A percentile compares a stretch with the other conserved stretches of the same genome.
Conservation (phyloP, 2,329 filamentous ascomycete genomes). For the Teratosphaeriaceae sp. region DNA sequence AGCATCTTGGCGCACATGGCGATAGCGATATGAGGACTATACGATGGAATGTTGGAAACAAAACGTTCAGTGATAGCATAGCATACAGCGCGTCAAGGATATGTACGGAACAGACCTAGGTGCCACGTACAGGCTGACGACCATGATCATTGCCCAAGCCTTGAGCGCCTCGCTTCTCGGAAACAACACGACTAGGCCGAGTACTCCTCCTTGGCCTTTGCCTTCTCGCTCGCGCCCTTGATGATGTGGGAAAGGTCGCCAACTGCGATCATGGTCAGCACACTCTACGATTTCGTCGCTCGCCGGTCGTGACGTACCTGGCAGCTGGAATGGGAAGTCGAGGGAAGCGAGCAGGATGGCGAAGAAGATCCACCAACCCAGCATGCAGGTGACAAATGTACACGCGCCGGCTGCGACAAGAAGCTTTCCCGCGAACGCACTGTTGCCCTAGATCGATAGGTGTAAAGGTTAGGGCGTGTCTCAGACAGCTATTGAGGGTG, state of each 20-base stretch:
- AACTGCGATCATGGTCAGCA: conserved; percentile 26
- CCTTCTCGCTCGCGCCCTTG: conserved; percentile 35
- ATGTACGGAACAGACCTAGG: too few species aligned
- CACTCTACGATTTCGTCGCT: not conserved
- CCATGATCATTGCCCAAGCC: too few species aligned
- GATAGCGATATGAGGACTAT: too few species aligned
- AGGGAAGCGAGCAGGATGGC: conserved; percentile 48
- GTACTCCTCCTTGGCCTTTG: conserved; percentile 18
- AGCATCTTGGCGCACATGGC: too few species aligned
- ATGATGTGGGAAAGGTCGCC: conserved; percentile 39
- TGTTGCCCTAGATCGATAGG: conserved; percentile 33
- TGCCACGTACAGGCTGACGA: too few species aligned
- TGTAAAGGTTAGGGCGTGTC: too few species aligned
- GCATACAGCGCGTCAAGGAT: too few species aligned
- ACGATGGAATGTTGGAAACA: too few species aligned
- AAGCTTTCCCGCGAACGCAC: conserved; percentile 24
- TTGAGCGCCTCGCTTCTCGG: too few species aligned
- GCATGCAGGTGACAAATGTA: conserved; percentile 41
- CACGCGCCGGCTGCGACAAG: conserved; percentile 41
- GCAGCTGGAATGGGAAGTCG: conserved; percentile 48
- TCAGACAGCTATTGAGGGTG: too few species aligned
- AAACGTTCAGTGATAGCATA: too few species aligned
- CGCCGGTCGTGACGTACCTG: conserved; percentile 26
- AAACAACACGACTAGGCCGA: too few species aligned
- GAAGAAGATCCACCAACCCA: conserved; percentile 49